Conservation (phyloP, 805 yeast species). For the Candida methanosorbosa region DNA sequence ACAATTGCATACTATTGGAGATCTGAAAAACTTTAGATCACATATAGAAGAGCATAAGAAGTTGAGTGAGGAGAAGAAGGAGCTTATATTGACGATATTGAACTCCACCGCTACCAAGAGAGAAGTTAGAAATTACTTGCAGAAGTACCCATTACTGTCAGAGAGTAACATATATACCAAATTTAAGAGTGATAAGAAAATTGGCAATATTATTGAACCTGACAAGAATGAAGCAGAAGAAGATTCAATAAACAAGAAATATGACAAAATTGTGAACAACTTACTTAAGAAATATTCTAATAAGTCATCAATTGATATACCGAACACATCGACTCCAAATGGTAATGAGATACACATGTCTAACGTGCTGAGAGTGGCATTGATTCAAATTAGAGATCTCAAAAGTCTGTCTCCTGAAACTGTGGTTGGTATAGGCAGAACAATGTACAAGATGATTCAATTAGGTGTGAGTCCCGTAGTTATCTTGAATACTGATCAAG, state of each 20-base stretch:
- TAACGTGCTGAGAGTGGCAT: constrained; percentile 42
- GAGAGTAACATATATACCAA: constrained; percentile 23
- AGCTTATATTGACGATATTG: constrained; percentile 73
- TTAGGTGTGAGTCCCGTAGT: constrained; percentile 73
- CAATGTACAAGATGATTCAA: constrained; percentile 43
- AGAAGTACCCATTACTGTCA: constrained; percentile 50
- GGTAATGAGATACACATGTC: constrained; percentile 20
- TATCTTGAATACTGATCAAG: constrained; percentile 38
- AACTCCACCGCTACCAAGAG: constrained; percentile 90
- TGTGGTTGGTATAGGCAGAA: constrained; percentile 43
- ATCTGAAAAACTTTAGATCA: constrained; percentile 14
- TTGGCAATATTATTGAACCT: not conserved
- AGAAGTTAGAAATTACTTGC: constrained; percentile 76
- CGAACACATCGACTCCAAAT: constrained; percentile 1
- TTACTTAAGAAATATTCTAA: constrained; percentile 14
- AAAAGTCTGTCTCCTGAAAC: constrained; percentile 22
- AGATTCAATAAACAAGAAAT: constrained; percentile 10
- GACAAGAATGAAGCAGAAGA: not conserved
- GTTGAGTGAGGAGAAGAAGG: constrained; percentile 44
- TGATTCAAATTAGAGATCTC: constrained; percentile 41
- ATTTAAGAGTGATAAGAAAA: constrained; percentile 1
- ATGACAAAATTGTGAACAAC: constrained; percentile 24
- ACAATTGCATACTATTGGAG: too few relatives aligned
- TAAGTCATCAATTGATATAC: not conserved
- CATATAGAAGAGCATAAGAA: constrained; percentile 17